These are phyloP conservation scores for Torrubiella hemipterigena DNA, from an alignment of 2,329 filamentous ascomycete genomes.

Conservation along the genomic window DNA sequence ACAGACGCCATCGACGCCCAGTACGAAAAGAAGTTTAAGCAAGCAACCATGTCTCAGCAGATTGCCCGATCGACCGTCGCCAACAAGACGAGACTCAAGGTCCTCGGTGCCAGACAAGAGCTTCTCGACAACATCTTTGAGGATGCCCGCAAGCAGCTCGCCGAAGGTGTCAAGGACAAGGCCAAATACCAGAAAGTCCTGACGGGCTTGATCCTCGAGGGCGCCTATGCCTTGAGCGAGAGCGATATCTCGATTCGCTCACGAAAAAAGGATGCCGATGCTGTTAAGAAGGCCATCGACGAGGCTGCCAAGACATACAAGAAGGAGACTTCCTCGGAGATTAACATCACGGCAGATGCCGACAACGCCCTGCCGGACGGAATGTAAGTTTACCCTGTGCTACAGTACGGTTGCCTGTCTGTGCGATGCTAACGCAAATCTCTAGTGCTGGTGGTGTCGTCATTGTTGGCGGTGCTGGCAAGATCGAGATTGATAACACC, in stretches of 20 bases:
- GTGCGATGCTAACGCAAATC: too few relatives aligned
- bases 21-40: slow-evolving; percentile 99
- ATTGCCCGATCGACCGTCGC: slow-evolving; percentile 92
- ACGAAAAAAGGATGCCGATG: slow-evolving; percentile 65
- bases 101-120: slow-evolving; percentile 79
- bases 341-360: slow-evolving; percentile 64
- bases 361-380: slow-evolving; percentile 66
- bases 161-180: slow-evolving; percentile 52
- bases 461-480: slow-evolving; percentile 72
- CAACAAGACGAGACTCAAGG: slow-evolving; percentile 89
- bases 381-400: slow-evolving; percentile 50
- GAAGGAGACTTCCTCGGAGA: slow-evolving; percentile 58
- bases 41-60: slow-evolving; percentile 96
- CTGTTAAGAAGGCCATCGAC: slow-evolving; percentile 66
- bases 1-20: slow-evolving; percentile 80
- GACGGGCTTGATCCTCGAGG: slow-evolving; percentile 77
- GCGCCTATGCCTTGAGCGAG: slow-evolving; percentile 80
- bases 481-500: slow-evolving; percentile 98
- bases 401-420: background rate
- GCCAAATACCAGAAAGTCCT: slow-evolving; percentile 64
- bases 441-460: slow-evolving; percentile 69
- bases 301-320: slow-evolving; percentile 75
- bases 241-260: slow-evolving; percentile 61
- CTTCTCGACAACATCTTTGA: slow-evolving; percentile 86
- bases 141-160: slow-evolving; percentile 60